Evolutionary conservation across 352 stramenopile genomes (phyloP).

Genomic region (Lagenidium sp.): DNA sequence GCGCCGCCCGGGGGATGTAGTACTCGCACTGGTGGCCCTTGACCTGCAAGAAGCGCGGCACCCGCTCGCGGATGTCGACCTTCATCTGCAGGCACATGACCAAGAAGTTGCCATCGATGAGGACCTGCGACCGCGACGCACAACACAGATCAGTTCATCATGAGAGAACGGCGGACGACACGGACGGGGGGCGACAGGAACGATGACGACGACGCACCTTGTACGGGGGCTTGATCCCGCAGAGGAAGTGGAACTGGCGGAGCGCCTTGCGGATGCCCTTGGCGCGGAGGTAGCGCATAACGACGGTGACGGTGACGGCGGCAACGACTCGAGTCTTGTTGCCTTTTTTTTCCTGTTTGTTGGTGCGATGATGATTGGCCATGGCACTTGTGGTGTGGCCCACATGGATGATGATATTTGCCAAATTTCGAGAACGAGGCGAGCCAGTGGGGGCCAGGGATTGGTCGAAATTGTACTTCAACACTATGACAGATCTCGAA

Average conservation of each 20-base stretch:
- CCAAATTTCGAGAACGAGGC: no score
- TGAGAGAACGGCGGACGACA: no score
- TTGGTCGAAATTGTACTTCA: no score
- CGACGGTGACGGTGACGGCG: no score
- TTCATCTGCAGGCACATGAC: constrained; percentile 86
- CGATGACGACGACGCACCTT: no score
- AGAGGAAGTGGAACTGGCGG: constrained; percentile 84
- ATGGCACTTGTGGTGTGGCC: background rate
- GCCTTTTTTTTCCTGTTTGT: no score
- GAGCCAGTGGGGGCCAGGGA: no score
- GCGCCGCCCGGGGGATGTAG: constrained; percentile 52
- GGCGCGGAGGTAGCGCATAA: constrained; percentile 72
- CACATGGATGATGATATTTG: no score
- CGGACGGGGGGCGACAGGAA: no score
- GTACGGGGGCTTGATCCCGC: constrained; percentile 80
- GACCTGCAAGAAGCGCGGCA: constrained; percentile 80
- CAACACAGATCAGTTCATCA: no score
- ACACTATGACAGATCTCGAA: no score
- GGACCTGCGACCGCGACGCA: constrained; percentile 27
- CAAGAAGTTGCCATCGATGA: constrained; percentile 84
- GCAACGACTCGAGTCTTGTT: no score
- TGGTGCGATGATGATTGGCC: constrained; percentile 5
- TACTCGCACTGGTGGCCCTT: constrained; percentile 65
- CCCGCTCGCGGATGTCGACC: constrained; percentile 61
- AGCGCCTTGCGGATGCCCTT: constrained; percentile 85